Percentiles rank a stretch among this genome's conserved stretches.
These are phyloP conservation scores for Crithidia fasciculata DNA, from an alignment of 208 protist genomes.

Conservation along the genomic window DNA sequence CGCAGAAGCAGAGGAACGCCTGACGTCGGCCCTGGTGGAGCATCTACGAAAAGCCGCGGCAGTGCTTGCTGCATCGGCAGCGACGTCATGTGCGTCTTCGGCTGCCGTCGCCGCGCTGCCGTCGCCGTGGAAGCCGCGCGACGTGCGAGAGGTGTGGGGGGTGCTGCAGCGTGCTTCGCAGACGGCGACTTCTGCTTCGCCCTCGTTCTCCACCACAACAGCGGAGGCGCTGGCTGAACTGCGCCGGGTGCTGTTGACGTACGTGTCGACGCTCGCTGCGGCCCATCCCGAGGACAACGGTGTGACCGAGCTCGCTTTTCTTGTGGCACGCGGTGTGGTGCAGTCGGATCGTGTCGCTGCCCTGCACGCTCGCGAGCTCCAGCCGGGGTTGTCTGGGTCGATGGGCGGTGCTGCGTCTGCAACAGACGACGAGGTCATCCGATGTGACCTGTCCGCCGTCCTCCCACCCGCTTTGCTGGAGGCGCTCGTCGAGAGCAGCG, in stretches of 20 bases:
- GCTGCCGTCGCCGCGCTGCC: neutral
- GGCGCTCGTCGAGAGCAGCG: neutral
- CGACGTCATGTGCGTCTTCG: neutral
- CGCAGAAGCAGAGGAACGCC: neutral
- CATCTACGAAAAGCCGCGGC: neutral
- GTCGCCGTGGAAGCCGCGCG: neutral
- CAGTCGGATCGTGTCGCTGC: neutral
- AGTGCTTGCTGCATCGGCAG: neutral
- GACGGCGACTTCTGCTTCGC: no score
- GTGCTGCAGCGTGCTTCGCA: neutral
- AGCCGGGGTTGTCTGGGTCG: neutral
- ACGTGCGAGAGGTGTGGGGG: constrained; percentile 4
- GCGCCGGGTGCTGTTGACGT: neutral
- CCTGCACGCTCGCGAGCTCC: neutral
- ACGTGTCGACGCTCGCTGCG: neutral
- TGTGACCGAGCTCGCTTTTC: constrained; percentile 5
- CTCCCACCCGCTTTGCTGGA: constrained; percentile 4
- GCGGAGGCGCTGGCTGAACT: neutral
- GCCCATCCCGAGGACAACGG: constrained; percentile 1
- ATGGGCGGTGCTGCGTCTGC: neutral
- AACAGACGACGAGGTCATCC: neutral
- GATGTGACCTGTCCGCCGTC: neutral
- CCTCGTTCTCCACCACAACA: neutral
- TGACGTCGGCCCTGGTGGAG: neutral
- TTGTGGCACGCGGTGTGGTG: neutral